Percentiles rank a stretch among this genome's conserved stretches.
Evolutionary conservation across 164 flowering plant genomes (phyloP).

Genomic region (Stephania yunnanensis): DNA sequence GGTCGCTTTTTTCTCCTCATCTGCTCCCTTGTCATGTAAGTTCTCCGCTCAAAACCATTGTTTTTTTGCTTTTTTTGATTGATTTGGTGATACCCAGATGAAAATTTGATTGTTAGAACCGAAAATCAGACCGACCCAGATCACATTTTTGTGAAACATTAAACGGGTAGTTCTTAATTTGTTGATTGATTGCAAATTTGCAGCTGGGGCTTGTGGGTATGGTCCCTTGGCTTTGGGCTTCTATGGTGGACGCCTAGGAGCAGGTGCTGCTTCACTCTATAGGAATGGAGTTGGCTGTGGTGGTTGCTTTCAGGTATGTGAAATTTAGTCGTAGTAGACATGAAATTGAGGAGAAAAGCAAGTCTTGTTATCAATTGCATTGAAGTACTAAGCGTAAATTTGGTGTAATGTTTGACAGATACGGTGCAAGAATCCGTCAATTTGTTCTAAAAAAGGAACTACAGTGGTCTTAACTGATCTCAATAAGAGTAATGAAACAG

Average conservation of each 20-base stretch:
- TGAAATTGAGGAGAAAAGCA: not conserved
- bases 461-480: constrained; percentile 59
- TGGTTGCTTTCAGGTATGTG: constrained; percentile 67
- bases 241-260: constrained; percentile 59
- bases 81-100: constrained; percentile 1
- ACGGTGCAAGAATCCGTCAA: constrained; percentile 56
- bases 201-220: constrained; percentile 96
- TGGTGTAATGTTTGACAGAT: constrained; percentile 33
- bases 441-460: constrained; percentile 54
- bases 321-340: not conserved
- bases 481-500: constrained; percentile 48
- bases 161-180: constrained; percentile 10
- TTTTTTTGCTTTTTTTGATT: not conserved
- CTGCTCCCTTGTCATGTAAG: constrained; percentile 54
- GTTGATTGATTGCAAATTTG: constrained; percentile 43
- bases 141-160: constrained; percentile 4
- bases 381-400: not conserved
- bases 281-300: constrained; percentile 90
- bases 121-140: constrained; percentile 14
- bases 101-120: not conserved
- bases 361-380: not conserved
- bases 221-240: constrained; percentile 61
- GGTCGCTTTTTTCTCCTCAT: constrained; percentile 52
- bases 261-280: constrained; percentile 53
- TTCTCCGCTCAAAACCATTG: not conserved